phyloP scores from a whole-genome alignment of 352 stramenopile species.

The Globisporangium perplexum region DNA sequence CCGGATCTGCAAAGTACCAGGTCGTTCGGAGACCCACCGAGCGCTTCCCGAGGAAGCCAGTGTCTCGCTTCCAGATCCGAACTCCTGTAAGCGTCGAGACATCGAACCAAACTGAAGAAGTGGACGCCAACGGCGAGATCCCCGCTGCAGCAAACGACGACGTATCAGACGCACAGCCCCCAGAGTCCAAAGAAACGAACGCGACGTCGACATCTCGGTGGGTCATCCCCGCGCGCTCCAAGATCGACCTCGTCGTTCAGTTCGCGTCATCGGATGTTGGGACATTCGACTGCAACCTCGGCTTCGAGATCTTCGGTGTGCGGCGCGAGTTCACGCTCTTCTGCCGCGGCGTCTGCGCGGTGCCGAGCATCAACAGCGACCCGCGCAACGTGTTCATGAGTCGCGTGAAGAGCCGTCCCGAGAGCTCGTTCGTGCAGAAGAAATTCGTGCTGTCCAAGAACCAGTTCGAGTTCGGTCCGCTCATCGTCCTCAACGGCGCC shows the following conservation, averaged over 20 bases:
- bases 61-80: slow-evolving; percentile 58
- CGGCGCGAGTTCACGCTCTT: slow-evolving; percentile 83
- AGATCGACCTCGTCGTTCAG: slow-evolving; percentile 64
- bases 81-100: background rate
- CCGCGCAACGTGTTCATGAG: slow-evolving; percentile 94
- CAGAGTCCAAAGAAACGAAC: background rate
- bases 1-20: slow-evolving; percentile 59
- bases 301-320: slow-evolving; percentile 90
- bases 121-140: background rate
- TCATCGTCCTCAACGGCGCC: slow-evolving; percentile 48
- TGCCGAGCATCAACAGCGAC: slow-evolving; percentile 92
- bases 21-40: slow-evolving; percentile 66
- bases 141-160: background rate
- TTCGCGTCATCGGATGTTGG: slow-evolving; percentile 81
- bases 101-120: slow-evolving; percentile 3
- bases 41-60: slow-evolving; percentile 49
- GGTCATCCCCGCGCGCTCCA: slow-evolving; percentile 65
- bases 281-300: slow-evolving; percentile 74
- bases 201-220: slow-evolving; percentile 29
- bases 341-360: slow-evolving; percentile 66
- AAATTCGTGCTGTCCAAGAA: slow-evolving; percentile 89
- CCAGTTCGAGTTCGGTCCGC: slow-evolving; percentile 91
- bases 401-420: slow-evolving; percentile 77
- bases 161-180: slow-evolving; percentile 3
- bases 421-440: slow-evolving; percentile 74